phyloP scores from a whole-genome alignment of 2,329 filamentous ascomycete genomes.

The Hypoxylon sp. region DNA sequence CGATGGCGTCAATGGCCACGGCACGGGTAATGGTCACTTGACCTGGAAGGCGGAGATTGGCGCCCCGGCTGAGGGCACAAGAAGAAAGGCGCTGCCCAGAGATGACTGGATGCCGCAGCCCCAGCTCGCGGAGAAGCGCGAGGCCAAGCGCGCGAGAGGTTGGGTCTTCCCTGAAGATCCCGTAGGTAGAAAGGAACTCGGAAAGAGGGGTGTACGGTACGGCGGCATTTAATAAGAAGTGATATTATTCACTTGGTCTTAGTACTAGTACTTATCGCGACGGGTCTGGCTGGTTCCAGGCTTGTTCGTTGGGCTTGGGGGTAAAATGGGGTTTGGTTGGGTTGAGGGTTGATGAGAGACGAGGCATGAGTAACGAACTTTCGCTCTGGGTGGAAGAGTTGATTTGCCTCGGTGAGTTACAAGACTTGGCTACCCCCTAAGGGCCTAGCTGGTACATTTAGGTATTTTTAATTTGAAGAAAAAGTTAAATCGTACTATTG shows the following conservation, averaged over 20 bases:
- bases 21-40: slow-evolving; percentile 66
- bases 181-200: slow-evolving; percentile 79
- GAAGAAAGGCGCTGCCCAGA: slow-evolving; percentile 77
- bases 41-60: slow-evolving; percentile 80
- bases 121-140: slow-evolving; percentile 80
- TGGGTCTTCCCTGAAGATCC: slow-evolving; percentile 84
- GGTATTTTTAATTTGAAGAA: slow-evolving; percentile 31
- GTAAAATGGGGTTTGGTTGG: slow-evolving; percentile 1
- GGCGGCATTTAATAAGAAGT: slow-evolving; percentile 57
- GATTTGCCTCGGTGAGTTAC: slow-evolving; percentile 7
- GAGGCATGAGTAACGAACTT: slow-evolving; percentile 39
- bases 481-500: slow-evolving; percentile 22
- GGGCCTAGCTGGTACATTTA: slow-evolving; percentile 14
- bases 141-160: slow-evolving; percentile 79
- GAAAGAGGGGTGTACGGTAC: slow-evolving; percentile 75
- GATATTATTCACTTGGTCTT: slow-evolving; percentile 7
- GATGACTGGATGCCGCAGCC: slow-evolving; percentile 83
- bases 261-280: slow-evolving; percentile 1
- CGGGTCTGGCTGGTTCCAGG: slow-evolving; percentile 34
- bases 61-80: slow-evolving; percentile 79
- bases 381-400: slow-evolving; percentile 13
- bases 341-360: slow-evolving; percentile 29
- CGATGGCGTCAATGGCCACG: slow-evolving; percentile 71
- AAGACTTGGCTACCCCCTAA: not conserved
- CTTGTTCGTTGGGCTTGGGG: slow-evolving; percentile 6